These are phyloP conservation scores for Asterella californica DNA, from an alignment of 225 moss, liverwort and hornwort species.

Conservation along the genomic window DNA sequence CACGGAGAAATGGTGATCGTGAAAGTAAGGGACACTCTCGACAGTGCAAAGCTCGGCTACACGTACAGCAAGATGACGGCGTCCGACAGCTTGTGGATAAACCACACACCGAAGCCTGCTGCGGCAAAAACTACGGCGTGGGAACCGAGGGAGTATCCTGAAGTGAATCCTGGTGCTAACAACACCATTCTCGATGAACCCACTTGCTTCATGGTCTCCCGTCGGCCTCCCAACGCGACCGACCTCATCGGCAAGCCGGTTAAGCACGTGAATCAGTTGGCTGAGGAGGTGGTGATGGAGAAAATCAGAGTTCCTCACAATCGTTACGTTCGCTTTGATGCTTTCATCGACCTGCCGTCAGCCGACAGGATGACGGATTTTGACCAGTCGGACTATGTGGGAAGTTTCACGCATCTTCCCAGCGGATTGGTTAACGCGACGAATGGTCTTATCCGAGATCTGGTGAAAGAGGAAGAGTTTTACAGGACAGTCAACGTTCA, in stretches of 20 bases:
- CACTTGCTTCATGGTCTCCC: not conserved
- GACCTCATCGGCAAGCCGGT: slow-evolving; percentile 12
- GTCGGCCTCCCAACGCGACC: slow-evolving; percentile 17
- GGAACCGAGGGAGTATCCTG: not conserved
- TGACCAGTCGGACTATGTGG: not conserved
- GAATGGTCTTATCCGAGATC: not conserved
- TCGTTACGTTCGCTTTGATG: slow-evolving; percentile 36
- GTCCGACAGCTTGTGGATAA: slow-evolving; percentile 34
- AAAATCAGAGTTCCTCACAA: slow-evolving; percentile 27
- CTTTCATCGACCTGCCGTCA: slow-evolving; percentile 40
- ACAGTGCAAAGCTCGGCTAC: too few species aligned
- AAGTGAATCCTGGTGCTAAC: not conserved
- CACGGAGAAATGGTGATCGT: not conserved
- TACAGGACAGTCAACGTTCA: not conserved
- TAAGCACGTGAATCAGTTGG: slow-evolving; percentile 7
- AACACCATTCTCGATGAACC: not conserved
- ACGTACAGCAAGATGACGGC: not conserved
- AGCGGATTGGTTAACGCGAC: not conserved
- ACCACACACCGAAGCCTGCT: slow-evolving; percentile 14
- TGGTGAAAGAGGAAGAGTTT: not conserved
- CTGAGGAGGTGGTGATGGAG: slow-evolving; percentile 39
- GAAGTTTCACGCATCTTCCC: not conserved
- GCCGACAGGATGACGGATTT: slow-evolving; percentile 21
- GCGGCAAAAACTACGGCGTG: not conserved
- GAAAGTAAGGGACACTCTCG: too few species aligned